These are phyloP conservation scores for Aspergillus quadrilineatus DNA, from an alignment of 2,329 filamentous ascomycete species.

Conservation along the genomic window DNA sequence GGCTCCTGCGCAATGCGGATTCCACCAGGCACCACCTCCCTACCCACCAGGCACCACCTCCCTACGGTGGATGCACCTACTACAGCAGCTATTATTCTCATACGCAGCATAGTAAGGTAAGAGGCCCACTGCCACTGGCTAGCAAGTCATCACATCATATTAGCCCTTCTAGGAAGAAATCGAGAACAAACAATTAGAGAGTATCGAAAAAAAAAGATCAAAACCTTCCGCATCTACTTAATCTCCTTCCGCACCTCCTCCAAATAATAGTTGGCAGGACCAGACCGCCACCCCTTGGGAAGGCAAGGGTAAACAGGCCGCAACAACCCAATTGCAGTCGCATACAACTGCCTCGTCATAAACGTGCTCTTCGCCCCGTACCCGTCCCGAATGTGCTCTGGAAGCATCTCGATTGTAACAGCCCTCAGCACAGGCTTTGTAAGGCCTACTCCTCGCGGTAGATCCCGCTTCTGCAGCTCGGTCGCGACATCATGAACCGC, in stretches of 20 bases:
- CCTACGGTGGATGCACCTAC: no score
- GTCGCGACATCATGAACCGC: slow-evolving; percentile 32
- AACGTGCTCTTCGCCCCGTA: slow-evolving; percentile 34
- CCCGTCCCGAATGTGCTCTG: slow-evolving; percentile 32
- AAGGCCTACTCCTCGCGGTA: slow-evolving; percentile 31
- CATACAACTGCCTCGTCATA: slow-evolving; percentile 29
- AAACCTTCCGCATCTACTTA: slow-evolving; percentile 5
- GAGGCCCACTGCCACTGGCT: not conserved
- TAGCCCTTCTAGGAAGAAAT: not conserved
- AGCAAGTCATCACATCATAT: slow-evolving; percentile 10
- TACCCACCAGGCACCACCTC: no score
- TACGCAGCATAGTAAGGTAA: no score
- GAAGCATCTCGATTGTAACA: slow-evolving; percentile 37
- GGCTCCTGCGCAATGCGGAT: no score
- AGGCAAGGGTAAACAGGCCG: slow-evolving; percentile 35
- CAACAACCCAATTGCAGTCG: slow-evolving; percentile 33
- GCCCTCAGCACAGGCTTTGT: slow-evolving; percentile 34
- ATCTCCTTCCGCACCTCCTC: slow-evolving; percentile 28
- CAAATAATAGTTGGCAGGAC: slow-evolving; percentile 33
- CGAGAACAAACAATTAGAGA: not conserved
- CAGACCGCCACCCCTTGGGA: slow-evolving; percentile 29
- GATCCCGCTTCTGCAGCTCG: slow-evolving; percentile 27
- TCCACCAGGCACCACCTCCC: no score
- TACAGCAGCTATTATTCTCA: no score
- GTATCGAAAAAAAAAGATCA: slow-evolving; percentile 3